These are phyloP conservation scores for Scleroderma bovista DNA, from an alignment of 768 basidiomycete species.

Conservation along the genomic window DNA sequence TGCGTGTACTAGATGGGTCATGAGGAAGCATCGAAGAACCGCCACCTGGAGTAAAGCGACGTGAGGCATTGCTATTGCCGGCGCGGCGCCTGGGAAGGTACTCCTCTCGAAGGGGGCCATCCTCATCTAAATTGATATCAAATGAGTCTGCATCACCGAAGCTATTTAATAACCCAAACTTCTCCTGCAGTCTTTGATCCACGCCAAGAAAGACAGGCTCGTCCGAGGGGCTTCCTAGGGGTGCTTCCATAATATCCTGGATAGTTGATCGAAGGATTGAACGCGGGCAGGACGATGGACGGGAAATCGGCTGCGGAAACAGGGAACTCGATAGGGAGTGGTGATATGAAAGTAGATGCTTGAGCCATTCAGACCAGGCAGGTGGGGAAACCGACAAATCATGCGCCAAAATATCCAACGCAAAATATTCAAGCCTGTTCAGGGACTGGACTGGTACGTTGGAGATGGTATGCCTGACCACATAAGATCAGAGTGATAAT, in stretches of 20 bases:
- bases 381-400: constrained; percentile 61
- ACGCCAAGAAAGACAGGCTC: constrained; percentile 71
- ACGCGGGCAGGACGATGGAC: constrained; percentile 69
- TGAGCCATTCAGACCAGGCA: constrained; percentile 70
- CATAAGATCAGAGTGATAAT: constrained; percentile 5
- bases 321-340: constrained; percentile 51
- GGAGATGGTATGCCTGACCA: constrained; percentile 71
- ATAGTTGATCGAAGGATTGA: constrained; percentile 62
- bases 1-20: constrained; percentile 17
- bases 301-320: constrained; percentile 70
- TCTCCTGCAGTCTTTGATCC: constrained; percentile 57
- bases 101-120: constrained; percentile 77
- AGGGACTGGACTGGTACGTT: constrained; percentile 64
- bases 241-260: constrained; percentile 60
- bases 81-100: constrained; percentile 67
- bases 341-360: constrained; percentile 61
- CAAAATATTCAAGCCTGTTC: constrained; percentile 66
- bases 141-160: constrained; percentile 41
- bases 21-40: constrained; percentile 2
- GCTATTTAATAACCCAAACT: constrained; percentile 39
- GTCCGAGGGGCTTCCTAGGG: constrained; percentile 25
- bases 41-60: constrained; percentile 2
- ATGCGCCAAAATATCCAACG: constrained; percentile 65
- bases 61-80: constrained; percentile 11
- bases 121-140: constrained; percentile 79